Percentiles rank a stretch among this genome's conserved stretches.
Conservation (phyloP, 78 protist genomes). For the Speleostelium caveatum region DNA sequence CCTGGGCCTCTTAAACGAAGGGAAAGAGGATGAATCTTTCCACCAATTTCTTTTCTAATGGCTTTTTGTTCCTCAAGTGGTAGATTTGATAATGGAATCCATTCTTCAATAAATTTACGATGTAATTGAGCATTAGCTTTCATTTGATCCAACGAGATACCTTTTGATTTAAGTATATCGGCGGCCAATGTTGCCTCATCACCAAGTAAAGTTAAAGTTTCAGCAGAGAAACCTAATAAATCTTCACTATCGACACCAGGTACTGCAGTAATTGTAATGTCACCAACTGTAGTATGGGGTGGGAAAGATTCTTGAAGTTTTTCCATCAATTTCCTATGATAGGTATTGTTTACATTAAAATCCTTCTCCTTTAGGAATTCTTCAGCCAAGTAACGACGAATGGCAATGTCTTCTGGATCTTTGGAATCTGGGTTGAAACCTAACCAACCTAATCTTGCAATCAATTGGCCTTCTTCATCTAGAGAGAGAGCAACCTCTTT, state of each 20-base stretch:
- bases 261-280: conserved; percentile 74
- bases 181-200: conserved; percentile 57
- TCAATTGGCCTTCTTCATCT: conserved; percentile 77
- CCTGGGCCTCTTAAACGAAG: conserved; percentile 68
- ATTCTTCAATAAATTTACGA: conserved; percentile 66
- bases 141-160: conserved; percentile 74
- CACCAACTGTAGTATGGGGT: conserved; percentile 63
- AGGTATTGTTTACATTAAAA: conserved; percentile 1
- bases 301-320: conserved; percentile 23
- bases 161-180: conserved; percentile 11
- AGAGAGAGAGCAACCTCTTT: conserved; percentile 72
- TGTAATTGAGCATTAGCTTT: conserved; percentile 64
- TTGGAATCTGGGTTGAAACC: conserved; percentile 52
- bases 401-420: conserved; percentile 10
- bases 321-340: conserved; percentile 11
- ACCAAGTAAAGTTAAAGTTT: conserved; percentile 49
- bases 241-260: conserved; percentile 69
- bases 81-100: conserved; percentile 60
- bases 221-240: conserved; percentile 60
- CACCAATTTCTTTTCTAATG: conserved; percentile 23
- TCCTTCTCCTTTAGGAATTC: conserved; percentile 11
- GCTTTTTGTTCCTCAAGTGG: not conserved
- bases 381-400: conserved; percentile 33
- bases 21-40: conserved; percentile 44
- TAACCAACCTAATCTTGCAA: conserved; percentile 47